phyloP scores from a whole-genome alignment of 148 eudicot genomes.

The Limonium bicolor region DNA sequence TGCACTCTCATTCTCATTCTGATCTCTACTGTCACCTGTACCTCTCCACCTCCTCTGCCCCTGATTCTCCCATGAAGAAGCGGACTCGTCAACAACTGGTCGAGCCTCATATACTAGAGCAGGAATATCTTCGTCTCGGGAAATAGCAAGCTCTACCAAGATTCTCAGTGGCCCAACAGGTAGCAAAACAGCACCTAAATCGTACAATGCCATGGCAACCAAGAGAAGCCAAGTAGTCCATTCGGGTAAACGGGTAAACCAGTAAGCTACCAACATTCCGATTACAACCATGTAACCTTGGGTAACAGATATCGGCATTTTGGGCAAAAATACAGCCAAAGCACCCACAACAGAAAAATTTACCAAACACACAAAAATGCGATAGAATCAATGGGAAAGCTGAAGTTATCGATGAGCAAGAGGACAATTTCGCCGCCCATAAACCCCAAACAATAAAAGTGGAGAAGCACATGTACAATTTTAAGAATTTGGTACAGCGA shows the following conservation, averaged over 20 bases:
- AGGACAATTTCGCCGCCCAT: constrained; percentile 70
- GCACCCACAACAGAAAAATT: constrained; percentile 80
- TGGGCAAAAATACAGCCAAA: constrained; percentile 63
- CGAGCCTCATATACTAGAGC: constrained; percentile 94
- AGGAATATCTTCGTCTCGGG: constrained; percentile 92
- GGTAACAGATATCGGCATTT: constrained; percentile 56
- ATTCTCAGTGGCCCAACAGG: constrained; percentile 84
- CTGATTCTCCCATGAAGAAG: constrained; percentile 5
- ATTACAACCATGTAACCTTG: constrained; percentile 76
- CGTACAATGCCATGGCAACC: constrained; percentile 84
- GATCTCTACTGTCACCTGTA: constrained; percentile 12
- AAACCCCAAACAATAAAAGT: constrained; percentile 67
- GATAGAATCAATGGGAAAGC: constrained; percentile 39
- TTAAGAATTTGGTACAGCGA: constrained; percentile 70
- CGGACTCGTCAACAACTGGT: constrained; percentile 37
- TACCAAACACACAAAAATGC: constrained; percentile 42
- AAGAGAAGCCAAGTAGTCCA: constrained; percentile 97
- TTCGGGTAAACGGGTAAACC: constrained; percentile 93
- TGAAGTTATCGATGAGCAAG: constrained; percentile 26
- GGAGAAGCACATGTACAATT: constrained; percentile 85
- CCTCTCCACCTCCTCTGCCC: constrained; percentile 62
- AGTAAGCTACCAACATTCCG: constrained; percentile 83
- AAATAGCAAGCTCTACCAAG: constrained; percentile 83
- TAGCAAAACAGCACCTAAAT: constrained; percentile 88
- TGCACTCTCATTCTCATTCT: constrained; percentile 6